Base-by-base conservation (phyloP, 805 yeast species). In the Sungouiozyma intestinalis region DNA sequence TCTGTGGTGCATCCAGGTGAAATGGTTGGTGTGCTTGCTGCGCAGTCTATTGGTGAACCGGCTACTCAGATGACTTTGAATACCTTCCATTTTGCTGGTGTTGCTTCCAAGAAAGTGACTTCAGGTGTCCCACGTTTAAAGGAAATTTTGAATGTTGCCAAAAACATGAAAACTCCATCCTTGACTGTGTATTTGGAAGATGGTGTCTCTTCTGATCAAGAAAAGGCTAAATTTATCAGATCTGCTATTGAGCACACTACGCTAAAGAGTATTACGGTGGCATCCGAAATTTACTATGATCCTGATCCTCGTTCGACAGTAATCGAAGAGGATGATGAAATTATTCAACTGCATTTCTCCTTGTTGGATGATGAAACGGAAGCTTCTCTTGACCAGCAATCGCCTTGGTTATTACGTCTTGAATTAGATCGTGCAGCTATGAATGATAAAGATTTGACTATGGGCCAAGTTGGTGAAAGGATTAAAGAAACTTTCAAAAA, bases 111-210 rank as follows among this genome's bases (percentile, higher is more conserved):
- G 80, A 87, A 87, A 64, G 96, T 87, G 48, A 87, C 96, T 3
- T 76, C 90, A 50, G 96, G 96, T 77, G 96, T 87, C 60, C 97
- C 97, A 46, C 94, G 97, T 74, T 75, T 88, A 64, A 88, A 88
- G 76, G 97, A 88, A 71, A 92, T 92, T 77, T 76, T 92, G 65
- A 90, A 90, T 63, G 98, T 92, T 50, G 99, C 99, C 9, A 92
- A 92, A 70, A 90, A 85, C 57, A 88, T 92, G 73, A 92, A 90
- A 68, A 92, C 99, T n/a, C 99, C 99, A n/a, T 94, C 96, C 13
- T 72, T 90, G 60, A 87, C 96, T 8, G 95, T 90, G n/a, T 92
- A 88, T 62, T 69, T 92, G 62, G 73, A 85, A 38, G 79, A 80
- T 4, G 90, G 78, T 34, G 73, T 80, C 48, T 88, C 95, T 4